A percentile compares a stretch with the other conserved stretches of the same genome.
Evolutionary conservation across 495 filamentous ascomycete genomes (phyloP).

Genomic region (Penicillium manginii): DNA sequence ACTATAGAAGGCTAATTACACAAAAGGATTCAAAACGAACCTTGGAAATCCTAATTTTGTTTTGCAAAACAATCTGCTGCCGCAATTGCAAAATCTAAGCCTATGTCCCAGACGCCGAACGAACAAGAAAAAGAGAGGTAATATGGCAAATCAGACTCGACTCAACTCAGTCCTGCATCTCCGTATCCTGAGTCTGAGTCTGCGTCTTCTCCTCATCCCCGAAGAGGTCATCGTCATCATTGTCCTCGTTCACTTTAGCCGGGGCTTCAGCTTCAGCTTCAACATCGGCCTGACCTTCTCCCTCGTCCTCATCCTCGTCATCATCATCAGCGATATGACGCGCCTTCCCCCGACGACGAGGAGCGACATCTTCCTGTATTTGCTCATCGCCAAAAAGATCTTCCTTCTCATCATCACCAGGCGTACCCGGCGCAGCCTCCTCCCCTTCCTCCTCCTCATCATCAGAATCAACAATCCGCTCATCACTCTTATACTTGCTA

Average conservation of each 20-base stretch:
- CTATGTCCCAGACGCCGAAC: conserved; percentile 6
- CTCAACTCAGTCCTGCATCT: conserved; percentile 29
- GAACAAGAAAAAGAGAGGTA: conserved; percentile 1
- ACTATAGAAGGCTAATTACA: conserved; percentile 5
- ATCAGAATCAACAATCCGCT: conserved; percentile 78
- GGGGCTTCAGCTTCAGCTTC: too few relatives aligned
- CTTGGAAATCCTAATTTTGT: too few relatives aligned
- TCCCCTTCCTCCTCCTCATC: conserved; percentile 46
- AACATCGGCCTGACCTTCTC: conserved; percentile 15
- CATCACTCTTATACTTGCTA: conserved; percentile 77
- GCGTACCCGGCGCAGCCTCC: conserved; percentile 14
- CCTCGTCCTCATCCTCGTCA: conserved; percentile 45
- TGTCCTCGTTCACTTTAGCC: conserved; percentile 8
- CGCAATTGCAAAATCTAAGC: neutral
- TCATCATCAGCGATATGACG: conserved; percentile 50
- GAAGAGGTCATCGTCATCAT: conserved; percentile 32
- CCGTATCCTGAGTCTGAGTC: conserved; percentile 16
- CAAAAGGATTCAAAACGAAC: neutral
- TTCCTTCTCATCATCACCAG: conserved; percentile 36
- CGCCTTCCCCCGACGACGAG: conserved; percentile 41
- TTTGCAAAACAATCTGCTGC: too few relatives aligned
- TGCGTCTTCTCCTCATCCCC: conserved; percentile 22
- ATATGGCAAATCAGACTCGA: neutral
- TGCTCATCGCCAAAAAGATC: conserved; percentile 36
- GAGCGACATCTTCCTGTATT: conserved; percentile 34